A percentile compares a stretch with the other conserved stretches of the same genome.
Conservation (phyloP, 2,329 filamentous ascomycete species). For the Colletotrichum aenigma region DNA sequence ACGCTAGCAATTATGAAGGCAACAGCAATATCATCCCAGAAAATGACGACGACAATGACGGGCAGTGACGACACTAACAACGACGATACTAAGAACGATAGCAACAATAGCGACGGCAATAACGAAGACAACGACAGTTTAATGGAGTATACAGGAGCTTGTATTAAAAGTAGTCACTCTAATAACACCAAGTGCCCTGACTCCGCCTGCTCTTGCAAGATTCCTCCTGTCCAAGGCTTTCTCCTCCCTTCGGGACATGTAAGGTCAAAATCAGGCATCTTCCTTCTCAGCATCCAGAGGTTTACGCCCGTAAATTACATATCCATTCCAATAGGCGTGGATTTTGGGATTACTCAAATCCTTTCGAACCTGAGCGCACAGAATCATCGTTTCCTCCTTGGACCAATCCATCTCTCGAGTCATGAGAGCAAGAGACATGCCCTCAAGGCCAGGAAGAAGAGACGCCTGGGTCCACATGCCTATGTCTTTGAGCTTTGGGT, state of each 20-base stretch:
- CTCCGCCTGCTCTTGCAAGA: not conserved
- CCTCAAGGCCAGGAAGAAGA: conserved; percentile 26
- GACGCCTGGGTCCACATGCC: conserved; percentile 28
- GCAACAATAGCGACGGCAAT: too few species aligned
- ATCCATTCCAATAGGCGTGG: conserved; percentile 31
- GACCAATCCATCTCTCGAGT: conserved; percentile 34
- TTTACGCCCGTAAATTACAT: not conserved
- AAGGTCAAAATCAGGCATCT: not conserved
- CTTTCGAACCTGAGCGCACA: conserved; percentile 29
- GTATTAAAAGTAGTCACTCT: not conserved
- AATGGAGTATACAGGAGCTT: too few species aligned
- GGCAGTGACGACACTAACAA: too few species aligned
- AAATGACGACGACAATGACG: too few species aligned
- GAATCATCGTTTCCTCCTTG: conserved; percentile 28
- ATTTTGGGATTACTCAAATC: conserved; percentile 31
- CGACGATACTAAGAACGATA: too few species aligned
- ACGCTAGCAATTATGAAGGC: too few species aligned
- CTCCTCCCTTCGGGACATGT: accelerated
- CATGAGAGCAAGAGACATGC: conserved; percentile 33
- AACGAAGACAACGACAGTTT: too few species aligned
- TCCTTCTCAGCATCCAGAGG: not conserved
- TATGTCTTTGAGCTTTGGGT: conserved; percentile 34
- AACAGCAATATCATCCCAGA: too few species aligned
- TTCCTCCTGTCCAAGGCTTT: accelerated
- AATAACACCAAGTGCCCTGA: accelerated